Base-by-base conservation (phyloP, 495 filamentous ascomycete genomes). In the Evansstolkia leycettana region DNA sequence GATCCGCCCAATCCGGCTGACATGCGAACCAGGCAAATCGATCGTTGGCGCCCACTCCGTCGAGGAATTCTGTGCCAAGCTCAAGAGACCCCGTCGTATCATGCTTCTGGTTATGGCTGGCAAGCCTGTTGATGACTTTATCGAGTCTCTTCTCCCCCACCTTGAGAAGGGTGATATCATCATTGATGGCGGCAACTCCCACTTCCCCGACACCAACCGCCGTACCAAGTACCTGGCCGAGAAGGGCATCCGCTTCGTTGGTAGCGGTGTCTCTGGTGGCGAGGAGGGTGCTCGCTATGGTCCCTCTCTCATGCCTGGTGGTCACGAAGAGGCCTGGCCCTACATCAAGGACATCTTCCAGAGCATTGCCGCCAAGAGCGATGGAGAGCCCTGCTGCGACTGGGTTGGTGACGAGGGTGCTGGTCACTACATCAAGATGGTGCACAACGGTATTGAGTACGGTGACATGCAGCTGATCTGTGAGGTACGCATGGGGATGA, bases 341-440 rank as follows among this genome's bases (percentile, higher is more conserved):
- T 78, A 82, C 65, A 88, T 98, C 69, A 98, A 98, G 77, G 87
- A 95, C 52, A 82, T 98, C 53, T 90, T 98, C 72, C 90, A 98
- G 72, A 81, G 75, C 72, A 93, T 98, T 52, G 69, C 90, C 43
- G 92, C 90, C 60, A 96, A 96, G 77, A 87, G 82, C 58, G 88
- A 94, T 48, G 80, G 78, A 43, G 92, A 98, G 73, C 62, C 90
- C 28, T 98, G 90, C 76, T 98, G 90, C 58, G 88, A 98, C 64
- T 98, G 90, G 90, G 90, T 96, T 47, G 90, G 90, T 71, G 90
- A 98, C 70, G 87, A 94, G 59, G 90, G 90, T 73, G 80, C 90
- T 57, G 90, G 90, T 41, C 90, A 98, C 76, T 98, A 94, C 73
- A 88, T 98, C 70, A 98, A 98, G 81, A 98, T 98, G 92, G 90